Percentiles rank a stretch among this genome's conserved stretches.
Evolutionary conservation across 2,329 filamentous ascomycete species (phyloP).

Genomic region (Fusarium pseudograminearum): DNA sequence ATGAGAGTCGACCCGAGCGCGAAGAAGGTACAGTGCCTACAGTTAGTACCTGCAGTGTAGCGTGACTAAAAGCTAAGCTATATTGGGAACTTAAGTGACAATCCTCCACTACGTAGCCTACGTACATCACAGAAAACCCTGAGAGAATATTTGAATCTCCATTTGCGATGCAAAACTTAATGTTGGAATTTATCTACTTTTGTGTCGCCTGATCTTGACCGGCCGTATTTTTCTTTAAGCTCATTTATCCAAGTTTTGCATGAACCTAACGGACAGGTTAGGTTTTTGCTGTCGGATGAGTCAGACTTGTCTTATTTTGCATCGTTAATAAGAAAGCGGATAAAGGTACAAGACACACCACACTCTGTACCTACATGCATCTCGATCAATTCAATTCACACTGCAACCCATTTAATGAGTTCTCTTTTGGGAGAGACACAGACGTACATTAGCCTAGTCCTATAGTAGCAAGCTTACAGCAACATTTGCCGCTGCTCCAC

Average conservation of each 20-base stretch:
- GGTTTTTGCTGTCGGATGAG: background rate
- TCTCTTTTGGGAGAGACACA: background rate
- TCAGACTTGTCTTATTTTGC: background rate
- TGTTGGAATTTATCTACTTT: conserved; percentile 12
- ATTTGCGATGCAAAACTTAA: conserved; percentile 4
- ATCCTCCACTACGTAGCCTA: conserved; percentile 27
- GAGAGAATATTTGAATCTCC: conserved; percentile 24
- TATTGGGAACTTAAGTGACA: conserved; percentile 31
- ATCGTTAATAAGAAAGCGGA: background rate
- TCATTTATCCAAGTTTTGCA: background rate
- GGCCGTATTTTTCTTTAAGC: conserved; percentile 9
- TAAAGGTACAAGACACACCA: background rate
- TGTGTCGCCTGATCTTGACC: conserved; percentile 18
- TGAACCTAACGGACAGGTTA: background rate
- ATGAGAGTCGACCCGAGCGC: conserved; percentile 40
- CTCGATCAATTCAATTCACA: conserved; percentile 15
- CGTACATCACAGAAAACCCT: conserved; percentile 13
- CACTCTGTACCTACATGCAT: background rate
- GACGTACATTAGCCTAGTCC: conserved; percentile 25
- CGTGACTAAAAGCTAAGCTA: conserved; percentile 42
- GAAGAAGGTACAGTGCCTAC: conserved; percentile 35
- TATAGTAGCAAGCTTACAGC: conserved; percentile 26
- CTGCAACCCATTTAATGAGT: conserved; percentile 5
- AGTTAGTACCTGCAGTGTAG: conserved; percentile 40
- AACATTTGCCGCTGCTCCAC: conserved; percentile 43